Percentiles rank a stretch among this genome's conserved stretches.
These are phyloP conservation scores for Effrenium voratum DNA, from an alignment of 73 alveolate genomes.

Conservation along the genomic window DNA sequence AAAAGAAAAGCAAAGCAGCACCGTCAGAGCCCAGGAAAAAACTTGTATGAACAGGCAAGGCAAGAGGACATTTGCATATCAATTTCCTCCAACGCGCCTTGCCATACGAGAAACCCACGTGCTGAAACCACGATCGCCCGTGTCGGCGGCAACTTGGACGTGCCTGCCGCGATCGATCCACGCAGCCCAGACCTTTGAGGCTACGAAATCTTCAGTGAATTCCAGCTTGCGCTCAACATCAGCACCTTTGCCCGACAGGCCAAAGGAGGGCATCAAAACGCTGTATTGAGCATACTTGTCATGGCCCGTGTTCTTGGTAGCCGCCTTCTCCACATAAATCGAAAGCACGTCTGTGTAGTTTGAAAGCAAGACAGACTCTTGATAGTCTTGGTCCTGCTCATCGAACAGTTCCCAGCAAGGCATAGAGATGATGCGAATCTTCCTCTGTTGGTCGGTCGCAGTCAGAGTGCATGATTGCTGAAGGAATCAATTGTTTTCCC, in stretches of 20 bases:
- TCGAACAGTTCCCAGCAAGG: constrained; percentile 92
- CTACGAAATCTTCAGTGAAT: constrained; percentile 66
- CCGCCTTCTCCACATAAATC: constrained; percentile 82
- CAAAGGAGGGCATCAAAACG: constrained; percentile 71
- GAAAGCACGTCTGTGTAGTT: constrained; percentile 50
- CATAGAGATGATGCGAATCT: constrained; percentile 81
- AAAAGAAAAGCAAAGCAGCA: not conserved
- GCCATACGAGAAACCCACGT: constrained; percentile 68
- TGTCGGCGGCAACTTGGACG: constrained; percentile 35
- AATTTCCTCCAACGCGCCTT: constrained; percentile 71
- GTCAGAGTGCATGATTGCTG: too few relatives aligned
- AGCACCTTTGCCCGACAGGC: constrained; percentile 82
- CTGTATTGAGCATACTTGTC: constrained; percentile 80
- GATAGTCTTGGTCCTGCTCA: constrained; percentile 77
- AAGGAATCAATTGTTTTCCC: too few relatives aligned
- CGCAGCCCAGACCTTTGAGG: constrained; percentile 73
- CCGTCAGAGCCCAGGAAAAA: too few relatives aligned
- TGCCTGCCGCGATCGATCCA: constrained; percentile 62
- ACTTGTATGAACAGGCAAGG: too few relatives aligned
- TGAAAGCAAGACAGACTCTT: constrained; percentile 67
- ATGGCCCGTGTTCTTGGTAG: constrained; percentile 17
- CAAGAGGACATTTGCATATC: too few relatives aligned
- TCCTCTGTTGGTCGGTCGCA: too few relatives aligned
- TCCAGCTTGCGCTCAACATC: constrained; percentile 74
- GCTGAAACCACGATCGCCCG: constrained; percentile 69